Percentiles rank a stretch among this genome's conserved stretches.
Evolutionary conservation across 2,329 filamentous ascomycete genomes (phyloP).

Genomic region (Aureobasidium lini): DNA sequence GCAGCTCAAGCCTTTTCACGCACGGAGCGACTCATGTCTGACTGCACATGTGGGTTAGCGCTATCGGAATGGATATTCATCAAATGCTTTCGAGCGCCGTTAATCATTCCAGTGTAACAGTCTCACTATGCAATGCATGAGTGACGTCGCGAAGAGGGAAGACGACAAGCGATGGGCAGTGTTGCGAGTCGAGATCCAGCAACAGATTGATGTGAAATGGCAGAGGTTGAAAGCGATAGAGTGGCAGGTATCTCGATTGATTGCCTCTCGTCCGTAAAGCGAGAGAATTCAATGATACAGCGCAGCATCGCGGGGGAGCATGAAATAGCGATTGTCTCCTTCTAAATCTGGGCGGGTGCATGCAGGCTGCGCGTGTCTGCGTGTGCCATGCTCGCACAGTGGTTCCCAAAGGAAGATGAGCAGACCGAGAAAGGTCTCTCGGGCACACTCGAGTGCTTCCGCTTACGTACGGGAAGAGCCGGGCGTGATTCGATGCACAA

Average conservation of each 20-base stretch:
- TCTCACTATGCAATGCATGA: neutral
- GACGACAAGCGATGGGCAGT: neutral
- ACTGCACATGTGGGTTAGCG: slow-evolving; percentile 4
- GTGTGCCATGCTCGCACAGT: neutral
- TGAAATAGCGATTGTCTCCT: neutral
- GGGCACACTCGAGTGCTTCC: neutral
- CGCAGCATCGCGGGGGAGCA: neutral
- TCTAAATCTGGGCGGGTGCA: slow-evolving; percentile 3
- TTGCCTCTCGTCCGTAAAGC: neutral
- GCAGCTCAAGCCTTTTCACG: slow-evolving; percentile 2
- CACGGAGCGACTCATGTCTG: slow-evolving; percentile 2
- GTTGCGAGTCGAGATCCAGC: neutral
- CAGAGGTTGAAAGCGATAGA: neutral
- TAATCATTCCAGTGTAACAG: neutral
- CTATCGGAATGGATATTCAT: neutral
- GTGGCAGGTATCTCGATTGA: neutral
- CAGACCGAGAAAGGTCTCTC: neutral
- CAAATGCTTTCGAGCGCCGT: neutral
- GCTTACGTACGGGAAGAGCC: slow-evolving; percentile 2
- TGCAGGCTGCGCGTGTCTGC: slow-evolving; percentile 1
- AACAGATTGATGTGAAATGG: neutral
- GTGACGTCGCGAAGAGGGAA: neutral
- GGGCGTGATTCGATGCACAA: neutral
- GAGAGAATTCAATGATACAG: neutral
- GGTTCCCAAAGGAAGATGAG: neutral